Base-by-base conservation (phyloP, 2,329 filamentous ascomycete genomes). In the Cercospora sojina region DNA sequence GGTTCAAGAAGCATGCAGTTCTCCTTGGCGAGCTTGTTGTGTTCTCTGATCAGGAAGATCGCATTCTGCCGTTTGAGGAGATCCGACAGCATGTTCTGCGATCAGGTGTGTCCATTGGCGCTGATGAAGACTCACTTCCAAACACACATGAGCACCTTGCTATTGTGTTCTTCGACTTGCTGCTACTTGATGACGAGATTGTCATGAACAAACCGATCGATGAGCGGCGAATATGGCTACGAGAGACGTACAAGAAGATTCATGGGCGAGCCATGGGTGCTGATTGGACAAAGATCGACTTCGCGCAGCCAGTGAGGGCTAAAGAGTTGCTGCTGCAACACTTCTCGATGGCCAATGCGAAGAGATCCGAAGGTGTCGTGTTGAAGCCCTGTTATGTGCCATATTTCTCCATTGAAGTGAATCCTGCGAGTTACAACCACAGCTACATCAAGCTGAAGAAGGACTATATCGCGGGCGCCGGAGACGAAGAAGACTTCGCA, bases 21-120 rank as follows among this genome's bases (percentile, higher is more conserved):
- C 77, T 97, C 0, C 90, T 97, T 74, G 92, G 91, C 2, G 93
- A 97, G 74, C 80, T 97, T 62, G 84, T 95, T 5, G 89, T 94
- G 1, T 96, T 89, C 77, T 91, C 86, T 74, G 88, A 92, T 60
- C 80, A 82, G 78, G 82, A 89, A 51, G 79, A 84, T 23, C 85
- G 82, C 41, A 87, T 96, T 3, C 79, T 92, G 51, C 88, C 88
- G 0, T 97, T 97, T 72, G 88, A 95, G 71, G 91, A 92, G 72
- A 90, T 97, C 67, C 86, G 92, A 55, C 93, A 92, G 71, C 90
- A 96, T 73, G 86, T 97, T 27, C 83, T 85, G 7, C 86, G 92
- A 47, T 90, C 91, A 55, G 92, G 92, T 0, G 82, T 82, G 0
- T 90, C 87, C 64, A 80, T 96, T 62, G 88, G 90, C 0, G 89